These are phyloP conservation scores for Mycosphaerella sp. DNA, from an alignment of 2,329 filamentous ascomycete species.

Conservation along the genomic window DNA sequence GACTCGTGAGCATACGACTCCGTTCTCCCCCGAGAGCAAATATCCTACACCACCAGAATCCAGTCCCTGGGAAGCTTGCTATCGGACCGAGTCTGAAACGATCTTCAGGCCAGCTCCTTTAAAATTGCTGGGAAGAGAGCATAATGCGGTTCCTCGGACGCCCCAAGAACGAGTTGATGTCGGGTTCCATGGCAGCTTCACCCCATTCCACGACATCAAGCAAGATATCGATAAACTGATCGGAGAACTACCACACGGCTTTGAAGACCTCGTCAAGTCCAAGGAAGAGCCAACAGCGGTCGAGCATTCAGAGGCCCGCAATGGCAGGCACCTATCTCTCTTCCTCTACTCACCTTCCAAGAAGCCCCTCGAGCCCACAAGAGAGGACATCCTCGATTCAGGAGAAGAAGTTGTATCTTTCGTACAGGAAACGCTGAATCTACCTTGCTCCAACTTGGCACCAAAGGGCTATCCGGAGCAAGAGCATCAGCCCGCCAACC, in stretches of 20 bases:
- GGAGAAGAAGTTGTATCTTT: not conserved
- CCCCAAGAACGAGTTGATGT: not conserved
- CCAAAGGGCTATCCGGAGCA: not conserved
- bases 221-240: constrained; percentile 3
- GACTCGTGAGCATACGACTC: not conserved
- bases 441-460: not conserved
- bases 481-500: not conserved
- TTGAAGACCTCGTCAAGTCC: not conserved
- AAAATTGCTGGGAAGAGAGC: not conserved
- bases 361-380: not conserved
- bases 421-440: not conserved
- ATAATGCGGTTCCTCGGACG: not conserved
- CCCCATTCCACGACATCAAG: constrained; percentile 8
- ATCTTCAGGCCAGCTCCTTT: not conserved
- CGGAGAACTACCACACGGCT: not conserved
- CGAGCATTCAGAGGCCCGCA: not conserved
- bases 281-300: not conserved
- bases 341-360: constrained; percentile 4
- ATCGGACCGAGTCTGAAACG: not conserved
- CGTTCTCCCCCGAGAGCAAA: not conserved
- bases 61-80: not conserved
- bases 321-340: constrained; percentile 1
- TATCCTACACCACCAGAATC: constrained; percentile 4
- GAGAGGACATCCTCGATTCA: not conserved
- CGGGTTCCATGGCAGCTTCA: not conserved